Evolutionary conservation across 2,329 filamentous ascomycete species (phyloP).

Genomic region (Arachnomyces sp.): DNA sequence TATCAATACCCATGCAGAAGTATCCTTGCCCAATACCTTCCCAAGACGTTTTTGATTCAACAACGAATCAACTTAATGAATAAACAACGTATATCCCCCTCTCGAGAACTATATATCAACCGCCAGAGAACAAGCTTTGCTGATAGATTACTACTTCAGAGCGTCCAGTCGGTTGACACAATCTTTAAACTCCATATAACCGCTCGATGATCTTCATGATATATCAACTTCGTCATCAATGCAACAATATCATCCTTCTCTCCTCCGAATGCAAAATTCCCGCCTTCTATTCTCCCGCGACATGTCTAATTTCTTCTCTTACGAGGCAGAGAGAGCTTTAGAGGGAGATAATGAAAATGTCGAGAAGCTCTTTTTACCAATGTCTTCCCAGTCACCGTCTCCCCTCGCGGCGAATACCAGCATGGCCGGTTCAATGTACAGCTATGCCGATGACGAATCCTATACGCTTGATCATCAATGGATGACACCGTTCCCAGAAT

Average conservation of each 20-base stretch:
- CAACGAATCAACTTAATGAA: too few relatives aligned
- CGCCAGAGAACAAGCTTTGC: too few relatives aligned
- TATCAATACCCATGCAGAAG: not conserved
- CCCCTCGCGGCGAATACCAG: too few relatives aligned
- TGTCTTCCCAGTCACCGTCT: not conserved
- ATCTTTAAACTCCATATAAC: not conserved
- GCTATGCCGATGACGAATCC: too few relatives aligned
- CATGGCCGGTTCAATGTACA: too few relatives aligned
- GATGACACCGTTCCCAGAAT: too few relatives aligned
- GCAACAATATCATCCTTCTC: conserved; percentile 5
- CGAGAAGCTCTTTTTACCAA: conserved; percentile 1
- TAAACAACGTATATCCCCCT: too few relatives aligned
- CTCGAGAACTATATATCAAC: too few relatives aligned
- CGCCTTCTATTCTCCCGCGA: conserved; percentile 1
- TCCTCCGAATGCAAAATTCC: not conserved
- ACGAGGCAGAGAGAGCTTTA: conserved; percentile 3
- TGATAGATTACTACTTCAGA: not conserved
- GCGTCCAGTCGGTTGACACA: not conserved
- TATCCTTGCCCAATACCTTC: too few relatives aligned
- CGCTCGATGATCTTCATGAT: not conserved
- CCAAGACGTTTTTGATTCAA: too few relatives aligned
- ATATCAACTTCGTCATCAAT: not conserved
- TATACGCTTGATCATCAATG: too few relatives aligned
- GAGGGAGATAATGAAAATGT: conserved; percentile 2
- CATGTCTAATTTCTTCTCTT: conserved; percentile 4